These are phyloP conservation scores for Akebia trifoliata DNA, from an alignment of 164 flowering plant species.

Conservation along the genomic window DNA sequence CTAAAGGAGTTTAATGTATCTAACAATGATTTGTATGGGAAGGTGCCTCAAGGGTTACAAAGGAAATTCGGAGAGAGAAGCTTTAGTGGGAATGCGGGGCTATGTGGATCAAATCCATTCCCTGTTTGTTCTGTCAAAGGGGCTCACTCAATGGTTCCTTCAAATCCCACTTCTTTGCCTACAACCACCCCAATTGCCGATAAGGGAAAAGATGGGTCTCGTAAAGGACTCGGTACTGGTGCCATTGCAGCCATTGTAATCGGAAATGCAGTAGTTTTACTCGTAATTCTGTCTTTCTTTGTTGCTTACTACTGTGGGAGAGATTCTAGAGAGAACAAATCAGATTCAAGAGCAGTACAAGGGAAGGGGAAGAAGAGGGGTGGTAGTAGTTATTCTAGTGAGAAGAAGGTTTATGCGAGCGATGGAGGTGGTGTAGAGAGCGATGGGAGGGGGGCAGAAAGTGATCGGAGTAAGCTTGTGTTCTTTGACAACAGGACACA, in stretches of 20 bases:
- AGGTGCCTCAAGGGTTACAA: conserved; percentile 36
- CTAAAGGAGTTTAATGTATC: conserved; percentile 63
- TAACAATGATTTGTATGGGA: conserved; percentile 66
- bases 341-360: conserved; percentile 25
- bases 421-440: too few species aligned
- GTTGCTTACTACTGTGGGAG: conserved; percentile 57
- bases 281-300: conserved; percentile 48
- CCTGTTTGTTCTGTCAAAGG: conserved; percentile 49
- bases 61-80: conserved; percentile 40
- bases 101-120: conserved; percentile 61
- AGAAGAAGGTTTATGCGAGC: conserved; percentile 53
- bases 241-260: conserved; percentile 64
- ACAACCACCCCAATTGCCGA: conserved; percentile 16
- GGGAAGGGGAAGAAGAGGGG: conserved; percentile 45
- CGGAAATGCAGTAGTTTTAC: conserved; percentile 46
- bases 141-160: conserved; percentile 48
- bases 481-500: conserved; percentile 69
- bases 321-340: conserved; percentile 18
- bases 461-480: conserved; percentile 78
- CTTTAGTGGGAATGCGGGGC: conserved; percentile 66
- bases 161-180: conserved; percentile 73
- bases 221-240: conserved; percentile 46
- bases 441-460: conserved; percentile 50
- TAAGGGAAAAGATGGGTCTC: conserved; percentile 10
- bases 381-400: conserved; percentile 42